These are phyloP conservation scores for Sphagnum fallax DNA, from an alignment of 228 moss, liverwort and hornwort genomes.

Conservation along the genomic window DNA sequence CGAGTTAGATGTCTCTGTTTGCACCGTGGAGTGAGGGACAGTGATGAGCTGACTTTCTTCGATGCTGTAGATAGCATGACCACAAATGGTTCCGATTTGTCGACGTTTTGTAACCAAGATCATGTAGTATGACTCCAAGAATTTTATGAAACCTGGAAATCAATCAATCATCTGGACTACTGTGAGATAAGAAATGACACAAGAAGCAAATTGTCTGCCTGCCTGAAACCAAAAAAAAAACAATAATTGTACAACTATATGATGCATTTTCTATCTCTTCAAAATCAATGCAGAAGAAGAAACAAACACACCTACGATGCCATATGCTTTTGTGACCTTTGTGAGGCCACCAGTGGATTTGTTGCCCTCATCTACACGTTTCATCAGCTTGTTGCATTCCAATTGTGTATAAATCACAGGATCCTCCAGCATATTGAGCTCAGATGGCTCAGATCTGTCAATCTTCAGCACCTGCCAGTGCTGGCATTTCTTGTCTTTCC, in stretches of 20 bases:
- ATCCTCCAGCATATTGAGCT: conserved; percentile 87
- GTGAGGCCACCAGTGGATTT: conserved; percentile 77
- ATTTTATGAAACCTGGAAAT: conserved; percentile 67
- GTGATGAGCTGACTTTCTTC: conserved; percentile 76
- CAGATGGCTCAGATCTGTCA: conserved; percentile 78
- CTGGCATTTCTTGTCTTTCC: conserved; percentile 72
- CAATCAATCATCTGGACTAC: neutral
- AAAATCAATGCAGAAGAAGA: neutral
- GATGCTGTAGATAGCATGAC: conserved; percentile 81
- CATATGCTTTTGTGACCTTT: conserved; percentile 78
- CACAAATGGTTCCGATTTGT: conserved; percentile 88
- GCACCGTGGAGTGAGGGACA: conserved; percentile 79
- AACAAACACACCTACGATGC: conserved; percentile 68
- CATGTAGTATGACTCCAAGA: conserved; percentile 95
- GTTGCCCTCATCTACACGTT: conserved; percentile 84
- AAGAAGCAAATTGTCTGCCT: too few species aligned
- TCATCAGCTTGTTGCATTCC: conserved; percentile 69
- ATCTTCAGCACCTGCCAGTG: conserved; percentile 98
- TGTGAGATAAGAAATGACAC: neutral
- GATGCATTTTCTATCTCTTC: neutral
- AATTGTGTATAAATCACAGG: conserved; percentile 80
- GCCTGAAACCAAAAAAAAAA: neutral
- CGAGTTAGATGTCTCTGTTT: conserved; percentile 78
- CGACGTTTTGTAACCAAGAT: conserved; percentile 75
- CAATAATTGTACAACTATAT: neutral